Conservation (phyloP, 2,329 filamentous ascomycete species). For the Pseudogymnoascus sp. region DNA sequence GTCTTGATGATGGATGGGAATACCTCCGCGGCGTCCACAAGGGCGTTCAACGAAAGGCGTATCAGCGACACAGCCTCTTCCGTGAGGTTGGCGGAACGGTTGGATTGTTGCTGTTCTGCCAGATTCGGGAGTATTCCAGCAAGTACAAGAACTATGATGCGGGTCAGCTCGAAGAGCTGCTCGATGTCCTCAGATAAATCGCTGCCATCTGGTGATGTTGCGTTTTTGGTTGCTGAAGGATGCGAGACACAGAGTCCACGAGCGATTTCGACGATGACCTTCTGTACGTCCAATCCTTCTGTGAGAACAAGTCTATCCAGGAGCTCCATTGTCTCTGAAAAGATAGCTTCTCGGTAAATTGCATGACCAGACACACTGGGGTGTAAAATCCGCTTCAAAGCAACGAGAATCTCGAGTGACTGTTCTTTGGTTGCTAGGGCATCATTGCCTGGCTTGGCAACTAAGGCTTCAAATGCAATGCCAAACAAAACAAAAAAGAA, state of each 20-base stretch:
- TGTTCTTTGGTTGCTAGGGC: constrained; percentile 66
- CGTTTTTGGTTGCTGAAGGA: constrained; percentile 69
- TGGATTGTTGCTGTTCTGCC: constrained; percentile 50
- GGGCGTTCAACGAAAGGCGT: constrained; percentile 69
- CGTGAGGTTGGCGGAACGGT: constrained; percentile 66
- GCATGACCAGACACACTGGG: constrained; percentile 93
- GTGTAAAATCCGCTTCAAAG: constrained; percentile 88
- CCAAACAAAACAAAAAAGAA: constrained; percentile 99
- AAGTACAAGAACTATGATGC: constrained; percentile 90
- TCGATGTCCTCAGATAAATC: constrained; percentile 95
- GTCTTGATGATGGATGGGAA: constrained; percentile 96
- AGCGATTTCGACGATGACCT: constrained; percentile 89
- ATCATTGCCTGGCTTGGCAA: constrained; percentile 63
- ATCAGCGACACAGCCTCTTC: constrained; percentile 81
- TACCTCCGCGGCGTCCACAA: constrained; percentile 90
- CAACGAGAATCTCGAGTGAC: constrained; percentile 79
- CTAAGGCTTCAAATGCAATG: constrained; percentile 90
- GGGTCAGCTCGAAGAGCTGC: constrained; percentile 91
- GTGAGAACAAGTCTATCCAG: constrained; percentile 88
- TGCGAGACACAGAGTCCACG: constrained; percentile 84
- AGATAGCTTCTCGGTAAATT: constrained; percentile 92
- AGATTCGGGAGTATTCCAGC: constrained; percentile 81
- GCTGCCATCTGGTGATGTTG: constrained; percentile 54
- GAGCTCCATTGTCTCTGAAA: constrained; percentile 94
- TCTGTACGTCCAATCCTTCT: constrained; percentile 79